A percentile compares a stretch with the other conserved stretches of the same genome.
phyloP scores from a whole-genome alignment of 1,284 basidiomycete species.

The Meripilus lineatus region DNA sequence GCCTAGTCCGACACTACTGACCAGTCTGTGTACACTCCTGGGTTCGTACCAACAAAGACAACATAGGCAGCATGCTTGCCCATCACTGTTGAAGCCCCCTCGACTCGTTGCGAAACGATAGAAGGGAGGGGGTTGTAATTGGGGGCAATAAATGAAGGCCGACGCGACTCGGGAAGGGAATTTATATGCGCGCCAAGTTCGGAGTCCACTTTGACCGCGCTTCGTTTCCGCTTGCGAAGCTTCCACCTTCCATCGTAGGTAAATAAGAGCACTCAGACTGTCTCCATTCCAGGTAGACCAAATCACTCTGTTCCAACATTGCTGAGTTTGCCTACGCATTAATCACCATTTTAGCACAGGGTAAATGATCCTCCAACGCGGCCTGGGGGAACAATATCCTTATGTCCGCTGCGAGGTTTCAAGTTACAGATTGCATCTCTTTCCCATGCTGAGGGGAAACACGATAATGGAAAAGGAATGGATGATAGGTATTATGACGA shows the following conservation, averaged over 20 bases:
- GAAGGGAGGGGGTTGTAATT: background rate
- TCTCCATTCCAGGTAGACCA: too few relatives aligned
- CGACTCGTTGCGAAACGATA: background rate
- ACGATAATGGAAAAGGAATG: background rate
- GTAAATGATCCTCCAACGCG: too few relatives aligned
- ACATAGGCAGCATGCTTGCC: constrained; percentile 40
- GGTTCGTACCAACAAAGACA: constrained; percentile 38
- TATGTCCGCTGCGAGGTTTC: too few relatives aligned
- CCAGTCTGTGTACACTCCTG: constrained; percentile 45
- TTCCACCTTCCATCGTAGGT: too few relatives aligned
- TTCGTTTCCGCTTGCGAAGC: background rate
- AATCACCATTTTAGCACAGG: too few relatives aligned
- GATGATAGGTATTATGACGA: background rate
- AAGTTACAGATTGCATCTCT: too few relatives aligned
- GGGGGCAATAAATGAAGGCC: background rate
- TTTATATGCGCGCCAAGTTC: background rate
- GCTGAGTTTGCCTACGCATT: too few relatives aligned
- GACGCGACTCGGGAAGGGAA: background rate
- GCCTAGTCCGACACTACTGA: constrained; percentile 24
- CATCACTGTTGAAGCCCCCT: background rate
- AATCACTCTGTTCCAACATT: too few relatives aligned
- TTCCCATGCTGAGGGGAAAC: too few relatives aligned
- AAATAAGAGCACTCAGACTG: too few relatives aligned
- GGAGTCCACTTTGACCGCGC: background rate
- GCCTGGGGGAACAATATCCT: too few relatives aligned